Evolutionary conservation across 1,284 basidiomycete species (phyloP).

Genomic region (Pseudozyma pruni): DNA sequence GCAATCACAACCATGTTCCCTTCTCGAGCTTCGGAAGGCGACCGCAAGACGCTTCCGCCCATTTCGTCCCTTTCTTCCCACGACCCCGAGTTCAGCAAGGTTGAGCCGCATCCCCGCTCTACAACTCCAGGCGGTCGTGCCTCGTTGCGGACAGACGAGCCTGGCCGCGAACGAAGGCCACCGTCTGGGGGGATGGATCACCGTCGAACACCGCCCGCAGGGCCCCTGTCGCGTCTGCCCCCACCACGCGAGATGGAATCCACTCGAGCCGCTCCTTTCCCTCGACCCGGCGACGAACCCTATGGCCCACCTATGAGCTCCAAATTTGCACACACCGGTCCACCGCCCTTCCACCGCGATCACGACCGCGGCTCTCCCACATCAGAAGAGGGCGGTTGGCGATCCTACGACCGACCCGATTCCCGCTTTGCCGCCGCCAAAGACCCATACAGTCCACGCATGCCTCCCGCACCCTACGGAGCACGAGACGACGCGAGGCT

Average conservation of each 20-base stretch:
- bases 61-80: conserved; percentile 29
- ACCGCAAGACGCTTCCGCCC: conserved; percentile 32
- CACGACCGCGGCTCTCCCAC: conserved; percentile 14
- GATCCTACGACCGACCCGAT: conserved; percentile 16
- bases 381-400: conserved; percentile 27
- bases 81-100: conserved; percentile 1
- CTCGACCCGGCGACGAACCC: conserved; percentile 11
- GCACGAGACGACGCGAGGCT: conserved; percentile 16
- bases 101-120: conserved; percentile 8
- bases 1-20: conserved; percentile 15
- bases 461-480: conserved; percentile 8
- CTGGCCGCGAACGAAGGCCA: conserved; percentile 11
- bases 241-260: conserved; percentile 14
- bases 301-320: conserved; percentile 4
- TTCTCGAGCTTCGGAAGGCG: conserved; percentile 16
- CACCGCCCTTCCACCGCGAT: conserved; percentile 16
- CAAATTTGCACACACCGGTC: conserved; percentile 9
- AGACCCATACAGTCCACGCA: conserved; percentile 23
- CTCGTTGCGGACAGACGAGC: conserved; percentile 13
- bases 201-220: conserved; percentile 15
- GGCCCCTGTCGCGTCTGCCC: conserved; percentile 11
- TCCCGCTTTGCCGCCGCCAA: conserved; percentile 23
- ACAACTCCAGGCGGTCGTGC: not conserved
- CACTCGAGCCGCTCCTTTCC: conserved; percentile 8
- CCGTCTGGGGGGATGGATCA: conserved; percentile 17